phyloP scores from a whole-genome alignment of 2,329 filamentous ascomycete genomes.

The Didymella exigua region DNA sequence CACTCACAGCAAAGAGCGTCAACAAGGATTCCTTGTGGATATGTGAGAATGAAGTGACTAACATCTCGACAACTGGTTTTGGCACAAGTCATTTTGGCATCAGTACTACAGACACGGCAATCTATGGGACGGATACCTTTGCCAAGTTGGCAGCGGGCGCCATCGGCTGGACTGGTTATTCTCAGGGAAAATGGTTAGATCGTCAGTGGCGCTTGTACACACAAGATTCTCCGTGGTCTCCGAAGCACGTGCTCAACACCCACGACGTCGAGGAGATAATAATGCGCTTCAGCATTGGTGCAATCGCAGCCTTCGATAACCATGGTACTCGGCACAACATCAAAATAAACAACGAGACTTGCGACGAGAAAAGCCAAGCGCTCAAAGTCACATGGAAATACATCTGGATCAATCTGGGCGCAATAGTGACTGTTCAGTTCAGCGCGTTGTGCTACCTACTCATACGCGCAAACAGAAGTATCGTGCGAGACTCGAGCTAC shows the following conservation, averaged over 20 bases:
- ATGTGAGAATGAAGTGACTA: conserved; percentile 13
- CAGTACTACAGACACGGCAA: conserved; percentile 15
- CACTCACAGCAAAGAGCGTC: conserved; percentile 7
- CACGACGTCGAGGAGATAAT: conserved; percentile 31
- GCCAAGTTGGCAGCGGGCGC: conserved; percentile 38
- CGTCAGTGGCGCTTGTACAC: conserved; percentile 29
- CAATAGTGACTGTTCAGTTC: conserved; percentile 37
- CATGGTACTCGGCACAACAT: conserved; percentile 37
- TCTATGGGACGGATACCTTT: conserved; percentile 35
- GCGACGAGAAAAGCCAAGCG: conserved; percentile 30
- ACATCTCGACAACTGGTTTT: too few species aligned
- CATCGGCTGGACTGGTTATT: conserved; percentile 39
- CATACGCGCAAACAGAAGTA: conserved; percentile 35
- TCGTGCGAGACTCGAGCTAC: conserved; percentile 42
- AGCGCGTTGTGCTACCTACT: conserved; percentile 28
- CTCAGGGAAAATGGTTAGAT: conserved; percentile 13
- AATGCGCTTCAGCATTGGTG: conserved; percentile 37
- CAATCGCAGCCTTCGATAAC: conserved; percentile 43
- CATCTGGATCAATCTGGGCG: conserved; percentile 26
- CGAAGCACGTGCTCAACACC: conserved; percentile 6
- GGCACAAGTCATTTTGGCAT: conserved; percentile 18
- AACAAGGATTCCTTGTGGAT: background rate
- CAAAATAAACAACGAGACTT: conserved; percentile 9
- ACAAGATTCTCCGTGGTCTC: conserved; percentile 35
- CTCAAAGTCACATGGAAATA: conserved; percentile 41